These are phyloP conservation scores for Didymella sp. DNA, from an alignment of 2,329 filamentous ascomycete species.

Conservation along the genomic window DNA sequence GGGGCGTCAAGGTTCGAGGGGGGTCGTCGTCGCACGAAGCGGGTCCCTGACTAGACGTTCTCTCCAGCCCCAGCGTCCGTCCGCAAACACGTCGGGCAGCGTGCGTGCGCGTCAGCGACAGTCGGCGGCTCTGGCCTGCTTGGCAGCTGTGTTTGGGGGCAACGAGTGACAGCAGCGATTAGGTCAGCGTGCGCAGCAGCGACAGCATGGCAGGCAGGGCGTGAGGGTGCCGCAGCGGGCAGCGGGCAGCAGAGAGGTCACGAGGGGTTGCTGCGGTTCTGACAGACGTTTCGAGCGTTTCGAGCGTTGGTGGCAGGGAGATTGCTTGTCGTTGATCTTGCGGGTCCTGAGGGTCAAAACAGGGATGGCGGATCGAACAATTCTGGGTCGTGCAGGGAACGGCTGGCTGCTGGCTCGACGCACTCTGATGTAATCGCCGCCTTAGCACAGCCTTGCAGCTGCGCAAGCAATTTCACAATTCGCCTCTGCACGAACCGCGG, in stretches of 20 bases:
- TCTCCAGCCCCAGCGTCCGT: constrained; percentile 15
- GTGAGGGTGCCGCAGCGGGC: constrained; percentile 10
- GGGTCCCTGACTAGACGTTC: constrained; percentile 17
- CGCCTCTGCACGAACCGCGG: constrained; percentile 16
- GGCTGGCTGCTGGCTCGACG: constrained; percentile 6
- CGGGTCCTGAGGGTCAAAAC: constrained; percentile 23
- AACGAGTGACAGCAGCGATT: constrained; percentile 21
- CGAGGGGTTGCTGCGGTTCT: not conserved
- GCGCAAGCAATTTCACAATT: constrained; percentile 13
- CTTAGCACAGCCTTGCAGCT: constrained; percentile 19
- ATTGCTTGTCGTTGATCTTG: constrained; percentile 32
- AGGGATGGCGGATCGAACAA: constrained; percentile 22
- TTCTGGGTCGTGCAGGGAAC: constrained; percentile 5
- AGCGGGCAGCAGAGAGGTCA: constrained; percentile 3
- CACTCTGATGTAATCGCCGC: constrained; percentile 20
- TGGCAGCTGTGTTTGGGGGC: constrained; percentile 8
- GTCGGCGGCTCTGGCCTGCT: constrained; percentile 9
- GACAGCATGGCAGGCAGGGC: constrained; percentile 21
- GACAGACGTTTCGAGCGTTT: constrained; percentile 17
- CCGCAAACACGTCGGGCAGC: constrained; percentile 13
- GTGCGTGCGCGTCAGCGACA: constrained; percentile 19
- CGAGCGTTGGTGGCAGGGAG: constrained; percentile 11
- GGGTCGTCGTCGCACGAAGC: constrained; percentile 31
- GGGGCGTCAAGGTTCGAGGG: constrained; percentile 24
- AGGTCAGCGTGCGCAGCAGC: constrained; percentile 27